A percentile compares a stretch with the other conserved stretches of the same genome.
phyloP scores from a whole-genome alignment of 2,329 filamentous ascomycete species.

The Clonostachys chloroleuca region DNA sequence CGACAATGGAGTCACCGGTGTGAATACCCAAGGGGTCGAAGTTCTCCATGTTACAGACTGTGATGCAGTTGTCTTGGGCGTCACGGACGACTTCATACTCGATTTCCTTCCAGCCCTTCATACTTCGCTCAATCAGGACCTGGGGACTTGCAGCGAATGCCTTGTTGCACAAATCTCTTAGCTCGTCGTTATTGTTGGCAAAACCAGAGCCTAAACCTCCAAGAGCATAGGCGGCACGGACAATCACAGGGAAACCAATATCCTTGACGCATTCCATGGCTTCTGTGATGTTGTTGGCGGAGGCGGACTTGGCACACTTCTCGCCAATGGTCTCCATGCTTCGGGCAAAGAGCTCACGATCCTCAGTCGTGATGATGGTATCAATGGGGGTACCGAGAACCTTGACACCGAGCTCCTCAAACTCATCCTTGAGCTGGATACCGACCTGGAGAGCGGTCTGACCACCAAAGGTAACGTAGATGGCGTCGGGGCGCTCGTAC shows the following conservation, averaged over 20 bases:
- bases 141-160: conserved; percentile 94
- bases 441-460: conserved; percentile 96
- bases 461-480: conserved; percentile 96
- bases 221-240: conserved; percentile 91
- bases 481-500: conserved; percentile 90
- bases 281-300: conserved; percentile 83
- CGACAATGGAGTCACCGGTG: conserved; percentile 96
- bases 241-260: conserved; percentile 96
- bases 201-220: conserved; percentile 95
- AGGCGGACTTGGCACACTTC: conserved; percentile 96
- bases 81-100: conserved; percentile 98
- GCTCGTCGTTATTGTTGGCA: conserved; percentile 78
- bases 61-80: conserved; percentile 96
- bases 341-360: conserved; percentile 92
- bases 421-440: conserved; percentile 96
- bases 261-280: conserved; percentile 82
- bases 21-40: conserved; percentile 98
- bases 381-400: conserved; percentile 96
- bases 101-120: conserved; percentile 99
- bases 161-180: conserved; percentile 86
- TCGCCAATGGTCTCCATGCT: conserved; percentile 98
- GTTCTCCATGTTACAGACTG: conserved; percentile 99
- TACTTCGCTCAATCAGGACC: conserved; percentile 93
- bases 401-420: conserved; percentile 85
- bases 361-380: conserved; percentile 97